Evolutionary conservation across 345 rosid genomes (phyloP).

Genomic region (Excoecaria agallocha): DNA sequence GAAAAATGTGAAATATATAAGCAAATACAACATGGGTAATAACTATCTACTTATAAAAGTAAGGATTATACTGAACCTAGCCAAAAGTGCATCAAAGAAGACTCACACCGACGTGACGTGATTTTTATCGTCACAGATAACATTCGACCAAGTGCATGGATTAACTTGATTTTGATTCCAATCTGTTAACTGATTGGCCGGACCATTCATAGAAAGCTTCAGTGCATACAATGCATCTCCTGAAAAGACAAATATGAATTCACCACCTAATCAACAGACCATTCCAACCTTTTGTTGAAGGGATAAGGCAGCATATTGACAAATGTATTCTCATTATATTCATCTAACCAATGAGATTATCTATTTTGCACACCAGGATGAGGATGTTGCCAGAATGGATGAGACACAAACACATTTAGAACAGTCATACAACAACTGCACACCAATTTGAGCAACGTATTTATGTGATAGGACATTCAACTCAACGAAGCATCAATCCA

Average conservation of each 20-base stretch:
- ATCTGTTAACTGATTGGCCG: slow-evolving; percentile 50
- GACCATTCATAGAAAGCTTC: slow-evolving; percentile 50
- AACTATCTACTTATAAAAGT: neutral
- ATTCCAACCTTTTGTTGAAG: neutral
- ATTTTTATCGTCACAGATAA: slow-evolving; percentile 50
- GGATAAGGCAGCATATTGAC: neutral
- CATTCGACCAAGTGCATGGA: slow-evolving; percentile 92
- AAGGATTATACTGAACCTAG: neutral
- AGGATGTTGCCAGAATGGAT: neutral
- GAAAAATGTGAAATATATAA: slow-evolving; percentile 14
- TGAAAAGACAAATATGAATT: slow-evolving; percentile 35
- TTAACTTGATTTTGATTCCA: slow-evolving; percentile 86
- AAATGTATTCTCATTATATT: neutral
- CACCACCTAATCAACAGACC: slow-evolving; percentile 22
- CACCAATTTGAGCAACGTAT: neutral
- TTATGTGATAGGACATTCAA: neutral
- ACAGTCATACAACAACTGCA: neutral
- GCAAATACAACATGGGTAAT: slow-evolving; percentile 6
- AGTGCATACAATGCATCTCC: slow-evolving; percentile 71
- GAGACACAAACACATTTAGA: neutral
- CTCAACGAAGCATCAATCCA: neutral
- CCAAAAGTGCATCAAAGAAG: slow-evolving; percentile 14
- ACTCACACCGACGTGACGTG: slow-evolving; percentile 77
- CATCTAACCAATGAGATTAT: neutral
- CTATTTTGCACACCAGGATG: neutral